Percentiles rank a stretch among this genome's conserved stretches.
Conservation (phyloP, 257 asterid genomes). For the Solanum paucissectum region DNA sequence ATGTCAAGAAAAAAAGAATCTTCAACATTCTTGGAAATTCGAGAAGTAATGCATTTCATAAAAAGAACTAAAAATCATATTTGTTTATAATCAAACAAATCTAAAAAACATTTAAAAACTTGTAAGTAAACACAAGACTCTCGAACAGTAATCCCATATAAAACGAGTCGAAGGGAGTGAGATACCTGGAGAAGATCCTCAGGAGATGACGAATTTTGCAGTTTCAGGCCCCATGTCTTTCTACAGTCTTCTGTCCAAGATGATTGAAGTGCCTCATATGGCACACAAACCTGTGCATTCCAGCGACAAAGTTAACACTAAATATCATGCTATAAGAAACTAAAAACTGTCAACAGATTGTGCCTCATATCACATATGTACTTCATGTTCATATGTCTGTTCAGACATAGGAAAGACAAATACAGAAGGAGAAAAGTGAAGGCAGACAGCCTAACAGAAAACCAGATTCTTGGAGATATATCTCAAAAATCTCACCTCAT, state of each 20-base stretch:
- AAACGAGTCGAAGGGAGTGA: not conserved
- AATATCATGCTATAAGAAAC: not conserved
- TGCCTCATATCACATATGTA: not conserved
- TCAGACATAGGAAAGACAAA: not conserved
- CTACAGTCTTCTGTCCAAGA: conserved; percentile 77
- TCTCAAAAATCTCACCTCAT: conserved; percentile 52
- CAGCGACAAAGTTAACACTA: not conserved
- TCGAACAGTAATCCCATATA: not conserved
- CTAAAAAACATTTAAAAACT: not conserved
- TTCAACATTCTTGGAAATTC: not conserved
- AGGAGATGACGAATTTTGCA: conserved; percentile 45
- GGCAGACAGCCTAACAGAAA: not conserved
- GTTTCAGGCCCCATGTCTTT: conserved; percentile 61
- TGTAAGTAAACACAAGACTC: not conserved
- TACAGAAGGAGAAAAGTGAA: not conserved
- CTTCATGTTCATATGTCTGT: not conserved
- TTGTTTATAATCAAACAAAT: not conserved
- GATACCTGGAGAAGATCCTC: conserved; percentile 75
- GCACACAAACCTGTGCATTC: conserved; percentile 61
- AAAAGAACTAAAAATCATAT: not conserved
- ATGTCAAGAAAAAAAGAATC: not conserved
- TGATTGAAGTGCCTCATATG: conserved; percentile 62
- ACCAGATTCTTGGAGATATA: not conserved
- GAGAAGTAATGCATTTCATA: not conserved
- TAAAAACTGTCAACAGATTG: not conserved